Evolutionary conservation across 495 filamentous ascomycete genomes (phyloP).

Genomic region (Amorphotheca resinae): DNA sequence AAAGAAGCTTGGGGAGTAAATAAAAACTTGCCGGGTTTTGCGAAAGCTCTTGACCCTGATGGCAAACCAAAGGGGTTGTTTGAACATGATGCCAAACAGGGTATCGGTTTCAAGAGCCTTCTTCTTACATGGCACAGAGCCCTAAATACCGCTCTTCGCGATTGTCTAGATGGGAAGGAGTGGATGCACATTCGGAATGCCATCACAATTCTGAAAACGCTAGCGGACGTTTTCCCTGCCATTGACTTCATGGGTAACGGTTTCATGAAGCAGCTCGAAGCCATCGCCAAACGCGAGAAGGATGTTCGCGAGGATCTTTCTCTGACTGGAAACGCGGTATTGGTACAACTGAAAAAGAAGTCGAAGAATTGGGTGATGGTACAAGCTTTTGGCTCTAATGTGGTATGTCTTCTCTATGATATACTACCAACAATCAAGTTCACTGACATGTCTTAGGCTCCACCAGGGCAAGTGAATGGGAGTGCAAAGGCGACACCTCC

Average conservation of each 20-base stretch:
- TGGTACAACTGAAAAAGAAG: conserved; percentile 67
- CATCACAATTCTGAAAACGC: conserved; percentile 74
- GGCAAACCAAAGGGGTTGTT: conserved; percentile 54
- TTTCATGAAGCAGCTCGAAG: conserved; percentile 55
- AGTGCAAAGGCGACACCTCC: background rate
- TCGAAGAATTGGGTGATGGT: conserved; percentile 77
- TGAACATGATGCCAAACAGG: conserved; percentile 54
- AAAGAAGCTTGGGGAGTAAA: conserved; percentile 50
- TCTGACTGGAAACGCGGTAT: conserved; percentile 72
- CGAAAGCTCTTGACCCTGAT: conserved; percentile 48
- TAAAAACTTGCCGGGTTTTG: conserved; percentile 36
- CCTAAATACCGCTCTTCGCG: conserved; percentile 60
- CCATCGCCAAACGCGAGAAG: conserved; percentile 60
- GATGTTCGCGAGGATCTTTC: conserved; percentile 79
- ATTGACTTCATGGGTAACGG: conserved; percentile 77
- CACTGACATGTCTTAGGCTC: conserved; percentile 15
- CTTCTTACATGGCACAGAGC: conserved; percentile 84
- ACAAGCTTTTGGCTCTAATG: conserved; percentile 54
- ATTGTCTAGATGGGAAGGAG: conserved; percentile 65
- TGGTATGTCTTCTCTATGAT: conserved; percentile 28
- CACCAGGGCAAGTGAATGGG: conserved; percentile 17
- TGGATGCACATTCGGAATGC: conserved; percentile 98
- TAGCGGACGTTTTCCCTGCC: conserved; percentile 69
- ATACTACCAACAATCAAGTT: conserved; percentile 20
- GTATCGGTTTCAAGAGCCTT: conserved; percentile 63